These are phyloP conservation scores for Strobilomyces confusus DNA, from an alignment of 768 basidiomycete species.

Conservation along the genomic window DNA sequence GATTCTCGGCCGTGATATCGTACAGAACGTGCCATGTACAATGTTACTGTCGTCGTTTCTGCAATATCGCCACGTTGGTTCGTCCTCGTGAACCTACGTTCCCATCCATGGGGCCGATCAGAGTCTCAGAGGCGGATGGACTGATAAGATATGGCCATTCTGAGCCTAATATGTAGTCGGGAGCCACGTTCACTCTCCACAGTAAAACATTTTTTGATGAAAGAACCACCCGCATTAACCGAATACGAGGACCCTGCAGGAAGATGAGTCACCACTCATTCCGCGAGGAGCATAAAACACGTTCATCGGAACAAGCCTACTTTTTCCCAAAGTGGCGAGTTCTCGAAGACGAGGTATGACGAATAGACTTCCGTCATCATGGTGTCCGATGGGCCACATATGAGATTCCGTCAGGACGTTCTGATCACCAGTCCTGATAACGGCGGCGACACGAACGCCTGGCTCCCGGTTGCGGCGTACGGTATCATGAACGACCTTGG, in stretches of 20 bases:
- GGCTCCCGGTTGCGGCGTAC: background rate
- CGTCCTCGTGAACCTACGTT: background rate
- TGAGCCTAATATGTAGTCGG: background rate
- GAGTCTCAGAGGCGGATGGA: background rate
- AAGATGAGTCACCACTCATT: background rate
- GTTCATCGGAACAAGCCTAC: background rate
- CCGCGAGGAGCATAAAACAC: conserved; percentile 8
- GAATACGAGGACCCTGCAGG: background rate
- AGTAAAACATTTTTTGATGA: background rate
- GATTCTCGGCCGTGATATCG: background rate
- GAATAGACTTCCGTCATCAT: conserved; percentile 3
- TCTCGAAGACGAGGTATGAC: conserved; percentile 1
- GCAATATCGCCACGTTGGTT: conserved; percentile 1
- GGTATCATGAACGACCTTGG: background rate
- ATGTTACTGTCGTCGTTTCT: background rate
- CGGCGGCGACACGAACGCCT: conserved; percentile 2
- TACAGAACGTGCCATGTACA: background rate
- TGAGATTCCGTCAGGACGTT: conserved; percentile 7
- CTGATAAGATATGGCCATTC: conserved; percentile 11
- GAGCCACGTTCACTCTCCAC: background rate
- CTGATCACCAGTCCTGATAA: conserved; percentile 11
- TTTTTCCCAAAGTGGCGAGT: background rate
- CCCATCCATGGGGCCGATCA: background rate
- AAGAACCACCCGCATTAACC: background rate
- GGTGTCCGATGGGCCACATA: background rate